Evolutionary conservation across 2,329 filamentous ascomycete genomes (phyloP), one percentile per base, ranked within the genome.

Genomic region (Geosmithia putterillii): DNA sequence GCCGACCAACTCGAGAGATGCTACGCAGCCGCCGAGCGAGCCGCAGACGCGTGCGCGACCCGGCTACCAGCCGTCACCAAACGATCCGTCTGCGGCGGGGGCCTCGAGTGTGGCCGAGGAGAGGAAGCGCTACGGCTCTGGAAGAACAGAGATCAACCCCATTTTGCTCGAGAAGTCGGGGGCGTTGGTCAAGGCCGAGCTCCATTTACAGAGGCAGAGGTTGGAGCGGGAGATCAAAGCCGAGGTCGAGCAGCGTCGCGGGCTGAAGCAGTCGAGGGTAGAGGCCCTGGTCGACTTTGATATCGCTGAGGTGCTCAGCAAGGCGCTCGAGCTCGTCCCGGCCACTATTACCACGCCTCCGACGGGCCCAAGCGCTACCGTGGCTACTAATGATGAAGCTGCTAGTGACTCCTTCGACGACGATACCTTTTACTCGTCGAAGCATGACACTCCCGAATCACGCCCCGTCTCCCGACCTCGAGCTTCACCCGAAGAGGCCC

Each of bases 341-440:
- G 79, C 79, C 44, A 70, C 81, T 52, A 75, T n/a, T n/a, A n/a
- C 82, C 54, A 79, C 79, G 44, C 70, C 81, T 52, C 75, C 82
- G 55, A 72, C 75, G 54, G 63, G 71, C 58, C 68, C 70, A 70
- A 74, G 76, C 66, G 69, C 70, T 52, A 70, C 63, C 52, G 54
- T 63, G 46, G 51, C 52, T 61, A 64, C 58, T 64, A 63, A 67
- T 70, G 73, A 81, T 62, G 70, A 70, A 56, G 78, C 79, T 60
- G 65, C 75, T 57, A 84, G 73, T 73, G 86, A 90, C 61, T 92
- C 86, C 32, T 86, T 88, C 66, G 88, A 95, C 64, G 83, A 94
- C 60, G 88, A 94, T 57, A 92, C 88, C 36, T 94, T 94, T 63
- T 95, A 96, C 70, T 95, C 90, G 51, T 95, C 89, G 65, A 86